Evolutionary conservation across 2,329 filamentous ascomycete species (phyloP), one percentile per base, ranked within the genome.

Genomic region (Cladophialophora psammophila): DNA sequence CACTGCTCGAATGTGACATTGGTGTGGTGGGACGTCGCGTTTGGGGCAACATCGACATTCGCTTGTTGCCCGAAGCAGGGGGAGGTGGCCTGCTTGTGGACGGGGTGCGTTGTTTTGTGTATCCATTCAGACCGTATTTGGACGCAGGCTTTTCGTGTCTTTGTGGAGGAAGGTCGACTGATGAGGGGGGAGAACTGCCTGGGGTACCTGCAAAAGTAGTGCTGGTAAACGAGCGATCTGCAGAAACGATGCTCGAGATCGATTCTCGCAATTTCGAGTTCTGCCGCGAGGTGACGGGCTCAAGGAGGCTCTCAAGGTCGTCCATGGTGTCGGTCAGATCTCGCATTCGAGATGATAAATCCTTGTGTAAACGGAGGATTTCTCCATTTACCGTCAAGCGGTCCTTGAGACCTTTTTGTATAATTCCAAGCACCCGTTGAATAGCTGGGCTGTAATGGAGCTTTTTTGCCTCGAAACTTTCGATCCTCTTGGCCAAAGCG

Each of bases 311-410:
- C 76, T 97, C 92, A 81, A 95, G 89, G 5, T 94, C 90, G 66
- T 83, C 86, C 81, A 95, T 94, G 69, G 91, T 88, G 13, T 86
- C 84, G 75, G 93, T 92, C 60, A 97, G 81, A 3, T 87, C 86
- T 71, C 90, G 87, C 87, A 94, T 96, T 73, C 90, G 90, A n/a
- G 88, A 84, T 74, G 93, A 90, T 82, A 97, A 91, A 74, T 98
- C 94, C 6, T 88, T 87, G 74, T 97, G 90, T 36, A 98, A 83
- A 53, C 93, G 88, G 34, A 98, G 80, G 69, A 98, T 95, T 79
- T 98, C 95, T 53, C 95, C 95, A 75, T 99, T 98, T 63, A 98
- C 93, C 0, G 95, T 98, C 58, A 97, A 83, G n/a, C 95, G 88
- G 75, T 98, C 93, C 76, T 92, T 91, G 74, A 98, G 91, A n/a